These are phyloP conservation scores for Pseudopithomyces chartarum DNA, from an alignment of 2,329 filamentous ascomycete genomes.

Conservation along the genomic window DNA sequence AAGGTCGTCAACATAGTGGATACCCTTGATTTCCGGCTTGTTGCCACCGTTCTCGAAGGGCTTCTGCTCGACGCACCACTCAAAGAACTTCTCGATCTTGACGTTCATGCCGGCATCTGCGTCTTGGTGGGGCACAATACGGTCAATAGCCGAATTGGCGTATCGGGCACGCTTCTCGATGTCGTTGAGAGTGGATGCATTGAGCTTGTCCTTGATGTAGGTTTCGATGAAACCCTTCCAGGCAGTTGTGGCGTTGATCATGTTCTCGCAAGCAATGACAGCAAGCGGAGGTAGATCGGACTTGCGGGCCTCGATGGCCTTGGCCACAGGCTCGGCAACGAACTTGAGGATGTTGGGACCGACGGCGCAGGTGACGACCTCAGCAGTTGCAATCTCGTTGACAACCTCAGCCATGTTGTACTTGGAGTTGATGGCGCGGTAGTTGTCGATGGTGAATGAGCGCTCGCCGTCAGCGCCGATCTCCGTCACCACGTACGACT, in stretches of 20 bases:
- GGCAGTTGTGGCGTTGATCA: constrained; percentile 90
- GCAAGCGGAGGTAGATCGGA: constrained; percentile 68
- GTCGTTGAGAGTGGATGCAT: constrained; percentile 67
- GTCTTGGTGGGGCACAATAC: constrained; percentile 93
- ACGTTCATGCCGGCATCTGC: constrained; percentile 82
- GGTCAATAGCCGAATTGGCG: constrained; percentile 97
- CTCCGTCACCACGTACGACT: constrained; percentile 89
- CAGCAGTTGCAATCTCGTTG: constrained; percentile 82
- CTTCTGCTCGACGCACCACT: constrained; percentile 93
- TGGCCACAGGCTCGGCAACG: constrained; percentile 93
- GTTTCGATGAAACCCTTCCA: constrained; percentile 81
- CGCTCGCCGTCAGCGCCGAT: constrained; percentile 83
- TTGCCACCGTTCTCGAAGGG: constrained; percentile 74
- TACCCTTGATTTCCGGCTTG: constrained; percentile 78
- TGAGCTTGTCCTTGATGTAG: constrained; percentile 67
- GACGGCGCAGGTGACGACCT: constrained; percentile 94
- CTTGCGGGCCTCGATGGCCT: constrained; percentile 82
- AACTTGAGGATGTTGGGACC: constrained; percentile 96
- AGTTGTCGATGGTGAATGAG: constrained; percentile 87
- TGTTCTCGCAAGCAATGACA: constrained; percentile 98
- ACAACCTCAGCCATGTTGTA: constrained; percentile 80
- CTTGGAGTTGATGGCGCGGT: constrained; percentile 95
- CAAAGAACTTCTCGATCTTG: constrained; percentile 97
- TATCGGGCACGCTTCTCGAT: constrained; percentile 80
- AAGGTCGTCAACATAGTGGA: constrained; percentile 92